A percentile compares a stretch with the other conserved stretches of the same genome.
Evolutionary conservation across 352 stramenopile species (phyloP).

Genomic region (Phytophthora kernoviae): DNA sequence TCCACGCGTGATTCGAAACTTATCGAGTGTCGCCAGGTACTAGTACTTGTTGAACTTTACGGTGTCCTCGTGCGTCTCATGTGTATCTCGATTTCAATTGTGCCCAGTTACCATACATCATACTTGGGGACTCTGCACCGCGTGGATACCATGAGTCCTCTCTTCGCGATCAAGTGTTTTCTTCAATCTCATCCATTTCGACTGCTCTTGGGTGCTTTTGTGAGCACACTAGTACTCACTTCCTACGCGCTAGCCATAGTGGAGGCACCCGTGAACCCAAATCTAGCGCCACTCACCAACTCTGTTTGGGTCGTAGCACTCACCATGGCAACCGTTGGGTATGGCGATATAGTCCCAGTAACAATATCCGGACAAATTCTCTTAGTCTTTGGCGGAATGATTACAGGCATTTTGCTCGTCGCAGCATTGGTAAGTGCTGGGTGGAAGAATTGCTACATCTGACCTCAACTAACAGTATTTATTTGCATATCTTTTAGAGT

Average conservation of each 20-base stretch:
- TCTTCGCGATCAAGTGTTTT: slow-evolving; percentile 87
- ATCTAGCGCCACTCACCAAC: slow-evolving; percentile 62
- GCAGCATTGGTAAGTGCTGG: slow-evolving; percentile 61
- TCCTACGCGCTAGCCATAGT: slow-evolving; percentile 73
- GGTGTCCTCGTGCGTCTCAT: background rate
- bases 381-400: slow-evolving; percentile 69
- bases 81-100: background rate
- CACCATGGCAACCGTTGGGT: slow-evolving; percentile 80
- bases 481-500: slow-evolving; percentile 44
- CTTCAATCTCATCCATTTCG: slow-evolving; percentile 70
- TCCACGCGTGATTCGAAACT: slow-evolving; percentile 71
- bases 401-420: slow-evolving; percentile 70
- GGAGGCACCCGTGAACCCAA: slow-evolving; percentile 66
- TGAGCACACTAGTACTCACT: slow-evolving; percentile 49
- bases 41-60: background rate
- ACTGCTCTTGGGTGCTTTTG: slow-evolving; percentile 52
- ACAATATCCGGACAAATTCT: slow-evolving; percentile 64
- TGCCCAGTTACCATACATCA: slow-evolving; percentile 68
- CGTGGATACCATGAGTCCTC: slow-evolving; percentile 73
- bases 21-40: slow-evolving; percentile 80
- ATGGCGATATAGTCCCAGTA: slow-evolving; percentile 64
- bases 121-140: slow-evolving; percentile 77
- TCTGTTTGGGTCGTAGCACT: slow-evolving; percentile 73
- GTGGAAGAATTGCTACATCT: too few species aligned
- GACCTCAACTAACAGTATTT: too few species aligned